phyloP scores from a whole-genome alignment of 345 rosid species.

The Bruguiera sexangula region DNA sequence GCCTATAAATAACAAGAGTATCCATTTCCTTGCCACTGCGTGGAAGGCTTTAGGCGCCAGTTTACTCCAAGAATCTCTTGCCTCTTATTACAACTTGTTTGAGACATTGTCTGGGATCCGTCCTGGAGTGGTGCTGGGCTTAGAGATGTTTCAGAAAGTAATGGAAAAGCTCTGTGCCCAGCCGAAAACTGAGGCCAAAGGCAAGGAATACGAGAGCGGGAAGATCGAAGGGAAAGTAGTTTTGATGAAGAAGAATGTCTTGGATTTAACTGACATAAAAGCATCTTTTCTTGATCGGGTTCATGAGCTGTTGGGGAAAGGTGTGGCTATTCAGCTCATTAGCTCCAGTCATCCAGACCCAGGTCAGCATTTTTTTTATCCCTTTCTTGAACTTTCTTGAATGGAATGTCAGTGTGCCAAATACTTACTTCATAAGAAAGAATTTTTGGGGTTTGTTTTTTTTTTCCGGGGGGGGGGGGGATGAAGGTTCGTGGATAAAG shows the following conservation, averaged over 20 bases:
- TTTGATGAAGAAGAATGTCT: slow-evolving; percentile 70
- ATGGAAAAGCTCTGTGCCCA: slow-evolving; percentile 39
- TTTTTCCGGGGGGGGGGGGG: background rate
- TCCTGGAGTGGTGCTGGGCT: background rate
- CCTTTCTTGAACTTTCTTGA: background rate
- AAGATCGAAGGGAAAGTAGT: slow-evolving; percentile 53
- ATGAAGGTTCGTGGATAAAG: background rate
- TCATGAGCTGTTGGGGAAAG: slow-evolving; percentile 59
- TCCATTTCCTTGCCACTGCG: background rate
- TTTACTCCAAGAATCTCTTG: background rate
- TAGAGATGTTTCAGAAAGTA: slow-evolving; percentile 27
- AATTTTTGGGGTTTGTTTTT: background rate
- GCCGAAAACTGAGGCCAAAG: slow-evolving; percentile 23
- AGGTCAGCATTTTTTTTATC: slow-evolving; percentile 34
- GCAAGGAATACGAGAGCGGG: slow-evolving; percentile 23
- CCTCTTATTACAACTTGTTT: too few relatives aligned
- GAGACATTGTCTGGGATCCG: background rate
- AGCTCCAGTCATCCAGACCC: slow-evolving; percentile 51
- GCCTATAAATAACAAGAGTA: background rate
- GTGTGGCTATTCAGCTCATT: slow-evolving; percentile 64
- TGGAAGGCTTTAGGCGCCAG: background rate
- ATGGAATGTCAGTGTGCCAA: background rate
- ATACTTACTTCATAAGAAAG: background rate
- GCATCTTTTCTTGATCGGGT: slow-evolving; percentile 67
- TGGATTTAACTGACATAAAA: slow-evolving; percentile 57